Base-by-base conservation (phyloP, 2,329 filamentous ascomycete species). In the Sporothrix euskadiensis region DNA sequence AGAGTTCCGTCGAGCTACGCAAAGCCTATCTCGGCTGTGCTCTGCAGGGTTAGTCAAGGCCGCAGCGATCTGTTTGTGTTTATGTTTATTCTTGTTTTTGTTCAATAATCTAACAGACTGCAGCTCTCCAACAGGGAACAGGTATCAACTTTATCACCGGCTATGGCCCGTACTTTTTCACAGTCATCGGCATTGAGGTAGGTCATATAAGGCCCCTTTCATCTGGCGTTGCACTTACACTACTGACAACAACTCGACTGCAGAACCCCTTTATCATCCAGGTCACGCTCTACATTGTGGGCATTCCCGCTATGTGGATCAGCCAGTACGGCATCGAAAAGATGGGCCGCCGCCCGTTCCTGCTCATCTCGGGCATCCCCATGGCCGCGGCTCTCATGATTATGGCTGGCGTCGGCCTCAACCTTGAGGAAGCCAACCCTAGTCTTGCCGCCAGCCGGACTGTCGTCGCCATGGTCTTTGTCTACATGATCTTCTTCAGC, bases 181-280 rank as follows among this genome's bases (percentile, higher is more conserved):
- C 65, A 6, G 65, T 54, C 65, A 69, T 69, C 26, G 65, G 65
- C 19, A 54, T 69, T 12, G 44, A 69, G 65, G 65, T 69, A 35
- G 6, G 65, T 32, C 26, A 26, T 26, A 26, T 5, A 61, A 32
- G 8, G 35, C 0, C 39, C 39, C 14, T 19, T 19, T 3, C 16
- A 14, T 35, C 14, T 35, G 14, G 30, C 1, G 5, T 59, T 4
- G 19, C 16, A 26, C 19, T 8, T 26, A 26, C 26, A 22, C 35
- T 39, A 41, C 26, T 26, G 26, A 26, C 26, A 26, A 26, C 26
- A 26, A 26, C 26, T 26, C 39, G 8, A 12, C 39, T 26, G 5
- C 32, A 69, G 44, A 69, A 69, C 44, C 47, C 65, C 6, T 69
- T 69, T 16, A 69, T 69, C 65, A 69, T 69, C 65, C 65, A 69